These are phyloP conservation scores for Cryptococcus sp. DNA, from an alignment of 1,284 basidiomycete species.

Conservation along the genomic window DNA sequence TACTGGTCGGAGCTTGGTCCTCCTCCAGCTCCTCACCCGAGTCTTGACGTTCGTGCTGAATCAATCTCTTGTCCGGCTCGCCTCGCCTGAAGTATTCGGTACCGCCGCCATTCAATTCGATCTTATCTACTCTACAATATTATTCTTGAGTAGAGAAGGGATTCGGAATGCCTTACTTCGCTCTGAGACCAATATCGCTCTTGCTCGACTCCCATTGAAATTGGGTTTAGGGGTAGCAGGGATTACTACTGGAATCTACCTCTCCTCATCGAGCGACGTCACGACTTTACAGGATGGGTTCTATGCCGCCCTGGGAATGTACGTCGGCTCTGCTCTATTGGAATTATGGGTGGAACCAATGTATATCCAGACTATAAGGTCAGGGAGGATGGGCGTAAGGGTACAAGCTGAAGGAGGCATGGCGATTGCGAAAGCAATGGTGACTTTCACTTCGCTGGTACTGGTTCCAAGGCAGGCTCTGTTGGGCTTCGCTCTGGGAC, in stretches of 20 bases:
- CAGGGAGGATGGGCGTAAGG: slow-evolving; percentile 59
- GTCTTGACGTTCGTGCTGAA: slow-evolving; percentile 83
- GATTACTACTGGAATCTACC: slow-evolving; percentile 54
- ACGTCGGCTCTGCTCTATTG: slow-evolving; percentile 65
- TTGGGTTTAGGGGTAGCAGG: slow-evolving; percentile 60
- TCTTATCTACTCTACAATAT: slow-evolving; percentile 76
- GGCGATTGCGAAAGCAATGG: slow-evolving; percentile 67
- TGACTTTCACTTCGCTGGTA: slow-evolving; percentile 61
- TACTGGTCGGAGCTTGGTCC: slow-evolving; percentile 70
- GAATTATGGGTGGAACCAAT: slow-evolving; percentile 80
- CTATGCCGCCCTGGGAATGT: slow-evolving; percentile 59
- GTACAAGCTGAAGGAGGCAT: slow-evolving; percentile 78
- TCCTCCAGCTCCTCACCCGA: slow-evolving; percentile 78
- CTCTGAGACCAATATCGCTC: background rate
- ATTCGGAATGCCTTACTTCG: slow-evolving; percentile 72
- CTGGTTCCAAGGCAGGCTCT: slow-evolving; percentile 56
- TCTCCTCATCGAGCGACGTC: slow-evolving; percentile 52
- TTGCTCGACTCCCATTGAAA: slow-evolving; percentile 45
- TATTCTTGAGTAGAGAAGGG: slow-evolving; percentile 89
- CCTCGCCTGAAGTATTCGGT: slow-evolving; percentile 79
- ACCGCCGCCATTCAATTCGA: slow-evolving; percentile 83
- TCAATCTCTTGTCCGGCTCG: slow-evolving; percentile 73
- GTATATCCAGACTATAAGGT: slow-evolving; percentile 70
- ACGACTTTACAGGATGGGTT: slow-evolving; percentile 64
- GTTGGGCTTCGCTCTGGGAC: slow-evolving; percentile 75